phyloP scores from a whole-genome alignment of 2,329 filamentous ascomycete species.

The Pleomassaria siparia region DNA sequence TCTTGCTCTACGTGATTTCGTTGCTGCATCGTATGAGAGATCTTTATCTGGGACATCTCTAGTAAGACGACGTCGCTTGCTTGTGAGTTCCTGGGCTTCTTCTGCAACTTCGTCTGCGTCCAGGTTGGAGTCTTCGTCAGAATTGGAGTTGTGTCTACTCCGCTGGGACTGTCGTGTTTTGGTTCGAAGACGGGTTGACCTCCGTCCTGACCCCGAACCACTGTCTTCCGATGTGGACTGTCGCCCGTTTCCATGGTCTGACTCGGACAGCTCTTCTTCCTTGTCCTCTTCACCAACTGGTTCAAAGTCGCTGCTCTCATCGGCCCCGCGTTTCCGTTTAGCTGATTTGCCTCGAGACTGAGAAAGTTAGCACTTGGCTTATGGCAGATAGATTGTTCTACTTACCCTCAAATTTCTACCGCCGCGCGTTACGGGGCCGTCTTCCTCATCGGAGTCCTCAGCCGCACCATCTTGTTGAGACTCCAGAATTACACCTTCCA shows the following conservation, averaged over 20 bases:
- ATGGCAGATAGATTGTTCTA: not conserved
- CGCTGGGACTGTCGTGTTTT: slow-evolving; percentile 48
- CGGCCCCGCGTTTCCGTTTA: slow-evolving; percentile 44
- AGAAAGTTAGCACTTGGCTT: slow-evolving; percentile 14
- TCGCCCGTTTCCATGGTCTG: slow-evolving; percentile 49
- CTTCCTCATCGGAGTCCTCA: slow-evolving; percentile 54
- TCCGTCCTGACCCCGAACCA: slow-evolving; percentile 47
- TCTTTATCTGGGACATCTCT: slow-evolving; percentile 43
- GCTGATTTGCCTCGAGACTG: slow-evolving; percentile 34
- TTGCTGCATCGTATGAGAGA: slow-evolving; percentile 56
- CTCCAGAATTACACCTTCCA: slow-evolving; percentile 46
- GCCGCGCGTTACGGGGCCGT: slow-evolving; percentile 55
- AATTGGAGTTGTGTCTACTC: slow-evolving; percentile 49
- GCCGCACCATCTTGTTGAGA: slow-evolving; percentile 42
- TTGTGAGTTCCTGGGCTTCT: slow-evolving; percentile 60
- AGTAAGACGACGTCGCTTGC: slow-evolving; percentile 43
- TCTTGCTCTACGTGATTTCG: slow-evolving; percentile 63
- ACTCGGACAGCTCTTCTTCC: slow-evolving; percentile 56
- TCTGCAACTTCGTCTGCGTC: slow-evolving; percentile 53
- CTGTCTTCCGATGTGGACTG: slow-evolving; percentile 40
- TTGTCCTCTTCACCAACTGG: slow-evolving; percentile 58
- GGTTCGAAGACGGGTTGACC: slow-evolving; percentile 55
- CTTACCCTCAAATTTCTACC: slow-evolving; percentile 42
- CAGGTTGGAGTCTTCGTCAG: slow-evolving; percentile 51
- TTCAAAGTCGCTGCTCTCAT: slow-evolving; percentile 66